Conservation (phyloP, 805 yeast species). For the Phaffomyces thermotolerans region DNA sequence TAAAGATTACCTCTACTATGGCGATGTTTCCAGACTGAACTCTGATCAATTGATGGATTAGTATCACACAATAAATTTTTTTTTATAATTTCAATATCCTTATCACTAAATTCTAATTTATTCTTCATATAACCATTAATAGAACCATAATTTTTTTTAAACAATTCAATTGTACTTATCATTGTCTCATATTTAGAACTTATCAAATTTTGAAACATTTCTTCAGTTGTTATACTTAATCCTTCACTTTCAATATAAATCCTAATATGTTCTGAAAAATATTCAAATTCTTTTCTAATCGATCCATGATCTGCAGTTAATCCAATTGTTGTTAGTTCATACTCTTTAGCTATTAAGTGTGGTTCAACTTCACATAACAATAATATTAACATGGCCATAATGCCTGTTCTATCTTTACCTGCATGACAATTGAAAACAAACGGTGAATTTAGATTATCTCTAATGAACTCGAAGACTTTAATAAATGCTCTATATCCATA, state of each 20-base stretch:
- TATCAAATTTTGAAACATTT: constrained; percentile 54
- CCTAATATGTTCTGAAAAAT: constrained; percentile 7
- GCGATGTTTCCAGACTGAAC: constrained; percentile 21
- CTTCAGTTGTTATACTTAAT: constrained; percentile 21
- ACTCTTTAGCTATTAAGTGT: constrained; percentile 63
- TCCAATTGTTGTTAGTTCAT: constrained; percentile 67
- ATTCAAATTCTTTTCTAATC: constrained; percentile 18
- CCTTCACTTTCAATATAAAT: neutral
- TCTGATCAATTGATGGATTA: constrained; percentile 12
- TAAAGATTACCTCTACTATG: constrained; percentile 6
- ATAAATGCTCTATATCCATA: constrained; percentile 42
- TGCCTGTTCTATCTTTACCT: constrained; percentile 83
- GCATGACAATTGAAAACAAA: constrained; percentile 75
- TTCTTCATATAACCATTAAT: constrained; percentile 40
- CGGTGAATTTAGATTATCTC: constrained; percentile 45
- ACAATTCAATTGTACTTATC: constrained; percentile 51
- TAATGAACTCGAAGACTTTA: constrained; percentile 44
- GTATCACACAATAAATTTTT: constrained; percentile 22
- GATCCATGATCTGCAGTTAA: constrained; percentile 37
- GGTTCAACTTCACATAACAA: constrained; percentile 58
- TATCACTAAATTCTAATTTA: constrained; percentile 36
- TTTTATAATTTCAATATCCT: constrained; percentile 36
- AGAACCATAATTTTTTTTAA: constrained; percentile 48
- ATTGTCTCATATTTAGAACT: constrained; percentile 64
- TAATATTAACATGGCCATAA: constrained; percentile 60